Evolutionary conservation across 2,329 filamentous ascomycete species (phyloP).

Genomic region (Xylariaceae sp.): DNA sequence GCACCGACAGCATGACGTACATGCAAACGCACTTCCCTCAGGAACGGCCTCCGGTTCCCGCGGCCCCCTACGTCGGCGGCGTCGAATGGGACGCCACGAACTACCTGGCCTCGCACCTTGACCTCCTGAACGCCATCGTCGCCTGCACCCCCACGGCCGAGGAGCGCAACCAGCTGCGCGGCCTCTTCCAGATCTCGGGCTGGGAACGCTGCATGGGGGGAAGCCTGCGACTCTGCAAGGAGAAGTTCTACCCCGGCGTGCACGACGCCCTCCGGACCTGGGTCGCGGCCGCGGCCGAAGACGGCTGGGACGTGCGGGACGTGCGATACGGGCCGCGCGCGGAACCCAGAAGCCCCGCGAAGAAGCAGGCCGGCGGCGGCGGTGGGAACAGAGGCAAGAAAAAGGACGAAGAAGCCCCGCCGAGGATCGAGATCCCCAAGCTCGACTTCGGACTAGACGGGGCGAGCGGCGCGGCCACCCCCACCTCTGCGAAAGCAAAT

Average conservation of each 20-base stretch:
- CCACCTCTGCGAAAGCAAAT: slow-evolving; percentile 22
- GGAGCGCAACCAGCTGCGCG: slow-evolving; percentile 78
- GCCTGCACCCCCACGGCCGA: slow-evolving; percentile 72
- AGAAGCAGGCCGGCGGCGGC: slow-evolving; percentile 44
- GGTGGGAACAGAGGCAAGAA: slow-evolving; percentile 44
- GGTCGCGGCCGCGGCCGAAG: slow-evolving; percentile 84
- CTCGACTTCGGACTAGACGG: slow-evolving; percentile 52
- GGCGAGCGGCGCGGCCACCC: slow-evolving; percentile 17
- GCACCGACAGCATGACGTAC: slow-evolving; percentile 56
- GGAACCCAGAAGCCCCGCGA: slow-evolving; percentile 46
- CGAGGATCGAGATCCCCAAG: slow-evolving; percentile 63
- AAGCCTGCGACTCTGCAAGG: slow-evolving; percentile 87
- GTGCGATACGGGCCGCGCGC: slow-evolving; percentile 73
- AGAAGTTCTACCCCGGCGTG: slow-evolving; percentile 93
- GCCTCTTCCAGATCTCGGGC: slow-evolving; percentile 77
- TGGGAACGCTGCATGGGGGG: slow-evolving; percentile 89
- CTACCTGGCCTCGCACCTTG: slow-evolving; percentile 89
- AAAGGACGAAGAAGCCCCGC: slow-evolving; percentile 54
- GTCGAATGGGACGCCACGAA: slow-evolving; percentile 99
- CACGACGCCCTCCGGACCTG: slow-evolving; percentile 88
- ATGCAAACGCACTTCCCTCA: slow-evolving; percentile 78
- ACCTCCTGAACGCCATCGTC: slow-evolving; percentile 88
- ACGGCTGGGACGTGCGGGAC: slow-evolving; percentile 82
- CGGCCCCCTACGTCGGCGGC: slow-evolving; percentile 92
- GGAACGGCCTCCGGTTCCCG: slow-evolving; percentile 85